Evolutionary conservation across 1,284 basidiomycete genomes (phyloP), one percentile per base, ranked within the genome.

Genomic region (Cutaneotrichosporon spelunceum): DNA sequence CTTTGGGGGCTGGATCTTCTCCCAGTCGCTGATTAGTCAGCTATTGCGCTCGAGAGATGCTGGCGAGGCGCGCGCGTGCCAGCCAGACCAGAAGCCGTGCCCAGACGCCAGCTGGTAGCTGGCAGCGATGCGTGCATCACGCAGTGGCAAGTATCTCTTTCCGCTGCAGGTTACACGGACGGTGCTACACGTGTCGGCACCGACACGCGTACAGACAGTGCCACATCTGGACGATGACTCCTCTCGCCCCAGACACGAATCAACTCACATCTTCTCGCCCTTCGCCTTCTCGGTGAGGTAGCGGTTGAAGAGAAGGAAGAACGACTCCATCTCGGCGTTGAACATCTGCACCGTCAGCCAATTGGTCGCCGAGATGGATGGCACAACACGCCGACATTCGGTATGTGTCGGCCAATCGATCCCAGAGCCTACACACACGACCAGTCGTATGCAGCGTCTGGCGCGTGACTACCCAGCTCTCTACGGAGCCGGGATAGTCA

Each of bases 241-340:
- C n/a, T 39, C 2, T 39, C 36, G 36, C 36, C 36, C 36, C 48
- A 14, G 47, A 33, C 47, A 26, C 24, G 26, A 27, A 29, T n/a
- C 27, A 2, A 84, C 90, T 73, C 77, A 96, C 94, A 99, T 87
- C 82, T 94, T 92, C 75, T 91, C 86, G 74, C 87, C 91, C 83
- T 96, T 90, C 59, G 96, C 95, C 71, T 92, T 90, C 80, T 98
- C 93, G 29, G 89, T 83, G 71, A 99, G 88, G 82, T 95, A 99
- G 68, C 96, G 91, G 77, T 93, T 98, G 84, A 99, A 99, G 75
- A 99, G 91, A 78, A 89, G 89, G 86, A 98, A 99, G 85, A 99
- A 99, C 64, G 90, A 88, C 76, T 95, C 90, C 96, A 99, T 99
- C 83, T 99, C 93, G 50, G 88, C 89, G 79, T 97, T 93, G 81